Base-by-base conservation (phyloP, 108 stramenopile species). In the Pseudonitzschia delicatissima region DNA sequence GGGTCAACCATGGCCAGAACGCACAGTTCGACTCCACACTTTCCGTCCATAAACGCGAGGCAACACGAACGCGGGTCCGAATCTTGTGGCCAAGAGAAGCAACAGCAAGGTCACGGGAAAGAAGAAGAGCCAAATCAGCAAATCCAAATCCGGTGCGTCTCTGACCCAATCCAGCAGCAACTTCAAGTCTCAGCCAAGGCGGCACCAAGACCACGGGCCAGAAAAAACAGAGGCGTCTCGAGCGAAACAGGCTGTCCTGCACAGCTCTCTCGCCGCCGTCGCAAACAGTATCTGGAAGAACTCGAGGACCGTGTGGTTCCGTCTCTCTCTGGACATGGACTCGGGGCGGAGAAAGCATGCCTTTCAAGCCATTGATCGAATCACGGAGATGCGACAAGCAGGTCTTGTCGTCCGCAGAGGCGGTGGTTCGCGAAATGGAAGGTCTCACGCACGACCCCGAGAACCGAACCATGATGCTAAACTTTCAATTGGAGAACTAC, bases 211-310 rank as follows among this genome's bases (percentile, higher is more conserved):
- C 36, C 2, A 59, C 64, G 27, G 72, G 66, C 29, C 71, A 40
- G 23, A 59, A 83, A 25, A 79, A 91, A 20, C 90, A 91, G 70
- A 87, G 90, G 39, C 91, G 97, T 1, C 78, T 98, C 17, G 95
- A 95, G 53, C 80, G 95, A 20, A 98, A 98, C 66, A 90, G 97
- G 18, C 95, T 97, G 77, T 96, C 95, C 13, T n/a, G 97, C 97
- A 5, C 84, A 95, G 1, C 78, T 90, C 17, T 93, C 91, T 25
- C 87, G 97, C 3, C 80, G 94, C 7, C 77, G 96, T 15, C 79
- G 96, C 59, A 98, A 98, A 77, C 83, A 93, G 44, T 93, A 98
- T 68, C 82, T 98, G n/a, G 96, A 96, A 79, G 93, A 92, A 23
- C 72, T 98, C 44, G 96, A 97, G 69, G 82, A 81, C 26, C 77